Evolutionary conservation across 768 basidiomycete species (phyloP).

Genomic region (Leccinellum luteum): DNA sequence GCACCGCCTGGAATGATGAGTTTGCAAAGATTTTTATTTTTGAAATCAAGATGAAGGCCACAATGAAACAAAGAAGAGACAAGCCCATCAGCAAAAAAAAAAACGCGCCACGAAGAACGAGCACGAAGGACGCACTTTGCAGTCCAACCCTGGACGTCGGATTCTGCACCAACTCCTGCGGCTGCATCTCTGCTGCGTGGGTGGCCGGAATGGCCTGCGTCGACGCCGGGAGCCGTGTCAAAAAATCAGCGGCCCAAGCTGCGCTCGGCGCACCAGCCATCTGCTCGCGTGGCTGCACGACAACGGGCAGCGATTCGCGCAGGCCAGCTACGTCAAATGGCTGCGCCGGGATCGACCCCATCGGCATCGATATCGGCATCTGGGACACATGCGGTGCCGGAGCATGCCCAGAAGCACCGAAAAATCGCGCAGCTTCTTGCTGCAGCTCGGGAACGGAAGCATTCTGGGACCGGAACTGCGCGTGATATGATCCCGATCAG

Average conservation of each 20-base stretch:
- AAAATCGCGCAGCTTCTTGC: slow-evolving; percentile 73
- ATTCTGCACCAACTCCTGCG: slow-evolving; percentile 9
- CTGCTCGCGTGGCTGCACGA: slow-evolving; percentile 14
- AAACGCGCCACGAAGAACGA: background rate
- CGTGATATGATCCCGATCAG: slow-evolving; percentile 33
- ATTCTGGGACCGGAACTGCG: slow-evolving; percentile 55
- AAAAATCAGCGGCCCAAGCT: slow-evolving; percentile 66
- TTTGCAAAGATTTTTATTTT: background rate
- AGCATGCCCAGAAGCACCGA: slow-evolving; percentile 35
- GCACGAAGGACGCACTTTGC: slow-evolving; percentile 16
- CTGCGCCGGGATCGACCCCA: slow-evolving; percentile 31
- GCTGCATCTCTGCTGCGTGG: slow-evolving; percentile 1
- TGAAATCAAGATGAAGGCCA: background rate
- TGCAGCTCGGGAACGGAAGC: slow-evolving; percentile 40
- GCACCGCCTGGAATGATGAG: slow-evolving; percentile 30
- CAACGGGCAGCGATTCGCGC: slow-evolving; percentile 20
- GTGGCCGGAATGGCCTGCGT: background rate
- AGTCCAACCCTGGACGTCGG: slow-evolving; percentile 4
- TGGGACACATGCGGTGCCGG: slow-evolving; percentile 28
- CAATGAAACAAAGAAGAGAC: background rate
- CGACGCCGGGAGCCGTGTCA: slow-evolving; percentile 31
- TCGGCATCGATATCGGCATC: slow-evolving; percentile 1
- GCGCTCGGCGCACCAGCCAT: slow-evolving; percentile 18
- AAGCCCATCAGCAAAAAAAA: slow-evolving; percentile 1
- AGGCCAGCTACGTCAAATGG: slow-evolving; percentile 59